phyloP scores from a whole-genome alignment of 2,329 filamentous ascomycete species.

The Teratosphaeria viscida region DNA sequence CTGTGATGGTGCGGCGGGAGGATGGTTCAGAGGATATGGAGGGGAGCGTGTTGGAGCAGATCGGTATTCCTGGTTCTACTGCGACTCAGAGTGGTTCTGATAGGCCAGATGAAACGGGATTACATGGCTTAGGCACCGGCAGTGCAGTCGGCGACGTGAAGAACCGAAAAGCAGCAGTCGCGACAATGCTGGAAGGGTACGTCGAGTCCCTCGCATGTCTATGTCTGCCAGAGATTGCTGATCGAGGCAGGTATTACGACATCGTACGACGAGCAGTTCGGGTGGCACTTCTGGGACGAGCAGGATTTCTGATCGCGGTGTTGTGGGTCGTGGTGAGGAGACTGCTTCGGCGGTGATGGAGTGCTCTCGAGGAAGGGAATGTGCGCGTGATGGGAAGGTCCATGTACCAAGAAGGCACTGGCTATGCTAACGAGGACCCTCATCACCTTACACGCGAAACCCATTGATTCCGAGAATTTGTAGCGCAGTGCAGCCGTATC shows the following conservation, averaged over 20 bases:
- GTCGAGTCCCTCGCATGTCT: slow-evolving; percentile 11
- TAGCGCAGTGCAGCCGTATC: too few relatives aligned
- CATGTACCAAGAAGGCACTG: too few relatives aligned
- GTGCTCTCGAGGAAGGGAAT: background rate
- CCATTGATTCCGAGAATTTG: too few relatives aligned
- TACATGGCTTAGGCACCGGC: slow-evolving; percentile 36
- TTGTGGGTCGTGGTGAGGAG: background rate
- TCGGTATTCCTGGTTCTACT: background rate
- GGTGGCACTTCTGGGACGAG: slow-evolving; percentile 30
- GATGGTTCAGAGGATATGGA: background rate
- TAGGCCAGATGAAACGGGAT: slow-evolving; percentile 34
- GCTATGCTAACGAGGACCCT: too few relatives aligned
- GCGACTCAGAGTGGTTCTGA: background rate
- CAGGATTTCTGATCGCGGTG: slow-evolving; percentile 5
- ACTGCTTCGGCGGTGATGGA: background rate
- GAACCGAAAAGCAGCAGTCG: slow-evolving; percentile 34
- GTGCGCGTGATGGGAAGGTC: too few relatives aligned
- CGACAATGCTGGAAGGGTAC: slow-evolving; percentile 40
- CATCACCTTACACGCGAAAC: too few relatives aligned
- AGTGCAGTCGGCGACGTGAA: slow-evolving; percentile 21
- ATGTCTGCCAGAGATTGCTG: slow-evolving; percentile 20
- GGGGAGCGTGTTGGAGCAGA: background rate
- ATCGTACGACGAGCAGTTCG: slow-evolving; percentile 39
- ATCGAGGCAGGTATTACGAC: slow-evolving; percentile 36
- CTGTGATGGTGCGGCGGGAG: slow-evolving; percentile 5